A percentile compares a stretch with the other conserved stretches of the same genome.
phyloP scores from a whole-genome alignment of 1,284 basidiomycete species.

The Irpex sp. region DNA sequence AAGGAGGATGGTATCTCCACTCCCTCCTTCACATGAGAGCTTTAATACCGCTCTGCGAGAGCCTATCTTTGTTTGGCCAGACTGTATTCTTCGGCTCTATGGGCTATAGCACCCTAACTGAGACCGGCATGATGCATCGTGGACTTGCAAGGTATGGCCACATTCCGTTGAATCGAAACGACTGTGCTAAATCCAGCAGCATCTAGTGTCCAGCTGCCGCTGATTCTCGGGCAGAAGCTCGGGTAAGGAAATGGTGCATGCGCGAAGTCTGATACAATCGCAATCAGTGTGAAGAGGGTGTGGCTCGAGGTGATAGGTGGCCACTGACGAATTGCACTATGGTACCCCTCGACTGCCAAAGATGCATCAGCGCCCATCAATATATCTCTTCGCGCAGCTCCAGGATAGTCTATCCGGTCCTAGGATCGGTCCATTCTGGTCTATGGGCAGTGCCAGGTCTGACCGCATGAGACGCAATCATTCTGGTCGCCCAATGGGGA shows the following conservation, averaged over 20 bases:
- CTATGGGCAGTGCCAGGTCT: slow-evolving; percentile 39
- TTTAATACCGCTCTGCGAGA: no score
- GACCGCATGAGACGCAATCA: slow-evolving; percentile 67
- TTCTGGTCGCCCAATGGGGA: slow-evolving; percentile 27
- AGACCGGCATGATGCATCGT: no score
- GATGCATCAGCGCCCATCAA: slow-evolving; percentile 62
- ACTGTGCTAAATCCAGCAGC: no score
- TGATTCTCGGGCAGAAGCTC: no score
- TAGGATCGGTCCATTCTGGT: slow-evolving; percentile 41
- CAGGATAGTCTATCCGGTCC: slow-evolving; percentile 60
- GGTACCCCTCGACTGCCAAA: slow-evolving; percentile 34
- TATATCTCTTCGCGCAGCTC: slow-evolving; percentile 34
- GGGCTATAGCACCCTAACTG: no score
- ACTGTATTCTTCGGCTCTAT: no score
- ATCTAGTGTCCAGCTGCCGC: no score
- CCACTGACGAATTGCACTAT: slow-evolving; percentile 14
- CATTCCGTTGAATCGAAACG: no score
- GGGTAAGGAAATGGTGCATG: slow-evolving; percentile 61
- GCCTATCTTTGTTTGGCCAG: no score
- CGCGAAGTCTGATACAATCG: slow-evolving; percentile 78
- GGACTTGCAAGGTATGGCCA: no score
- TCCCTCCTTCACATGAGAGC: no score
- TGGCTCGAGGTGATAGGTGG: slow-evolving; percentile 65
- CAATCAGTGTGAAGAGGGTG: slow-evolving; percentile 79
- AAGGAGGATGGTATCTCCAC: no score